These are phyloP conservation scores for Xylaria sp. DNA, from an alignment of 2,329 filamentous ascomycete genomes.

Conservation along the genomic window DNA sequence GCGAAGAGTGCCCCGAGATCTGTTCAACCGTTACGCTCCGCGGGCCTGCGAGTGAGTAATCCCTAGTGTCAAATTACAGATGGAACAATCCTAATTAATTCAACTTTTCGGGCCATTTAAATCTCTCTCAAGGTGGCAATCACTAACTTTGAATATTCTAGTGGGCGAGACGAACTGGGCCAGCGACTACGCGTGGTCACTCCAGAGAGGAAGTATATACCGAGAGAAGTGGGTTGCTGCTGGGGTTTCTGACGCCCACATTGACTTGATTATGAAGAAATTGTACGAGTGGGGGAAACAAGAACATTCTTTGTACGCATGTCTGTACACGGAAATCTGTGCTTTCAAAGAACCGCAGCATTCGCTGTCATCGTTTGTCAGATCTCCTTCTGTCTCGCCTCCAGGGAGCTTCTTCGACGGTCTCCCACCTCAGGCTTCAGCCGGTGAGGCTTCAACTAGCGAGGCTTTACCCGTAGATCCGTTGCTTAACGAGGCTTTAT, in stretches of 20 bases:
- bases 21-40: not conserved
- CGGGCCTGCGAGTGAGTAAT: not conserved
- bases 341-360: not conserved
- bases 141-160: not conserved
- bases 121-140: not conserved
- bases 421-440: no score
- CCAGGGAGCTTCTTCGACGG: no score
- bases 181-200: not conserved
- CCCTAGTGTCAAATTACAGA: not conserved
- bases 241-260: not conserved
- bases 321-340: not conserved
- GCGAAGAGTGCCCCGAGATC: not conserved
- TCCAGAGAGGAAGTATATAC: not conserved
- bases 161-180: not conserved
- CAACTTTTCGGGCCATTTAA: no score
- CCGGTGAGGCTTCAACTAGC: no score
- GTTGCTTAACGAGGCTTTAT: no score
- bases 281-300: not conserved
- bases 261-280: constrained; percentile 2
- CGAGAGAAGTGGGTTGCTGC: constrained; percentile 2
- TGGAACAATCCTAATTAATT: no score
- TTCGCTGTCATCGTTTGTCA: no score
- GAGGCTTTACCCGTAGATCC: no score
- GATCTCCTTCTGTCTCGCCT: no score
- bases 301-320: not conserved